Conservation (phyloP, 2,329 filamentous ascomycete species). For the Thielaviopsis cerberus region DNA sequence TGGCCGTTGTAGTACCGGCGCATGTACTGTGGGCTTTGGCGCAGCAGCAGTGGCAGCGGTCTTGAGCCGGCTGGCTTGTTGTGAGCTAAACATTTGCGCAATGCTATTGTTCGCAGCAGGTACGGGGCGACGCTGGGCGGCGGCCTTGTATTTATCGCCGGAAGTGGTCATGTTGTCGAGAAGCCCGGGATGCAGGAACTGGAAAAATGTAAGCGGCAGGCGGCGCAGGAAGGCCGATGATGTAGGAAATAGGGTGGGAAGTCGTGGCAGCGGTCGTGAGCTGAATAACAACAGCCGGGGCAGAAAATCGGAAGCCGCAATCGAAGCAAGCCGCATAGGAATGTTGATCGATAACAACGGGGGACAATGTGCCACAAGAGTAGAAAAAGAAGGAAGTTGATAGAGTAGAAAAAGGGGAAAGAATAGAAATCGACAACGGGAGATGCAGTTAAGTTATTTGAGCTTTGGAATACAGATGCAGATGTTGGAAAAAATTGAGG, state of each 20-base stretch:
- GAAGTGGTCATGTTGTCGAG: neutral
- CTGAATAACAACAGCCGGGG: neutral
- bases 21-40: neutral
- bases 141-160: neutral
- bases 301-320: neutral
- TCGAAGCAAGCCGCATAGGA: neutral
- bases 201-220: neutral
- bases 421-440: no score
- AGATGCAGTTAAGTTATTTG: neutral
- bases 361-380: neutral
- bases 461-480: neutral
- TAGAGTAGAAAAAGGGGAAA: neutral
- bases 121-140: neutral
- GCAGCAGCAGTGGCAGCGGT: neutral
- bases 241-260: neutral
- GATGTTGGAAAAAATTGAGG: neutral
- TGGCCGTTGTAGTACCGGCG: neutral
- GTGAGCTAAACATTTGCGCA: constrained; percentile 6
- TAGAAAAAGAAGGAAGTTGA: neutral
- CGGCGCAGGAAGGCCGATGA: neutral
- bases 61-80: neutral
- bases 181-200: neutral
- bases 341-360: neutral
- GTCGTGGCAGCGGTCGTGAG: neutral
- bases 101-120: constrained; percentile 6